Base-by-base conservation (phyloP, 2,329 filamentous ascomycete species). In the Mycosphaerella sp. region DNA sequence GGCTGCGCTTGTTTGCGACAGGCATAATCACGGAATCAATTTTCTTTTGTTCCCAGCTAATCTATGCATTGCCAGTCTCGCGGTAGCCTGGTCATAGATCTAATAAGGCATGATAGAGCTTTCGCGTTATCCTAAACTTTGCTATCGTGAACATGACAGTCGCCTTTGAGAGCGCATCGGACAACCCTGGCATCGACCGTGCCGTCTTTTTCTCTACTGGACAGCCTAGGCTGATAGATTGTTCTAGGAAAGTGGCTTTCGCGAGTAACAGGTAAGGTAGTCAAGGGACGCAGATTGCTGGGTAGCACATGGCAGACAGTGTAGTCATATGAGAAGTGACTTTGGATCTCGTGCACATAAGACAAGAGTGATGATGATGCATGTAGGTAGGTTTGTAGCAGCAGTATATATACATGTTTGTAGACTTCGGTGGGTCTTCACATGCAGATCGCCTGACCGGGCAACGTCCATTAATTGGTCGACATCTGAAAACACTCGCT, bases 221-320 rank as follows among this genome's bases (percentile, higher is more conserved):
- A 21, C 6, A 21, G 6, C 18, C 18, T 21, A 21, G 21, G 7
- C 7, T 36, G 17, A 61, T 49, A 3, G 43, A 46, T 18, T 55
- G 49, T 39, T 56, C 52, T 16, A 56, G 50, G 13, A 60, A 17
- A 37, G 50, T 53, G 40, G 57, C 56, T 49, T 16, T 27, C 14
- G 16, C 2, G 10, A 16, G 6, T 48, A 37, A 17, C 2, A 32
- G 25, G 25, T 41, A 28, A 21, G 14, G 36, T 21, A 5, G 25
- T 41, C 16, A 41, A 13, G 13, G 36, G 37, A 32, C 36, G 35
- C 9, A 41, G 5, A n/a, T 21, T 17, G 14, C 45, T 41, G 27
- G 27, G 36, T 32, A 48, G 36, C 45, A 41, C 34, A 17, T 34
- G 21, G 12, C 8, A 6, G 16, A 1, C 4, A 12, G 17, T 17